phyloP scores from a whole-genome alignment of 352 stramenopile genomes.

The Globisporangium alternatum region DNA sequence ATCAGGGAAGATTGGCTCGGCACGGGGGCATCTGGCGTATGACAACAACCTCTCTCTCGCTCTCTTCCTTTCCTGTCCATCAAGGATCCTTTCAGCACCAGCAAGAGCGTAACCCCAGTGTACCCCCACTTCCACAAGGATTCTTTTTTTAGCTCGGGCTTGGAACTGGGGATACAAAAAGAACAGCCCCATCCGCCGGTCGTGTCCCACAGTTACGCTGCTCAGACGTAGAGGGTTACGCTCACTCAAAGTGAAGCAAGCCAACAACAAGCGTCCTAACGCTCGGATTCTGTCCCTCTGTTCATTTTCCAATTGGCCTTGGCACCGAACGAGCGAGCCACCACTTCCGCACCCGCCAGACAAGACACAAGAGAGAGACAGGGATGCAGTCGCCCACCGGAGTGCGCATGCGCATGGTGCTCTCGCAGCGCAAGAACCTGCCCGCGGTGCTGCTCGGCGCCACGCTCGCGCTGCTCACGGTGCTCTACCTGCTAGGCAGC shows the following conservation, averaged over 20 bases:
- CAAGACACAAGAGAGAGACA: not conserved
- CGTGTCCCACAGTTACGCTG: too few species aligned
- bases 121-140: too few species aligned
- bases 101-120: too few species aligned
- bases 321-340: not conserved
- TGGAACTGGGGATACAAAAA: too few species aligned
- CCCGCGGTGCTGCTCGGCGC: conserved; percentile 44
- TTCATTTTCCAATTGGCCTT: conserved; percentile 11
- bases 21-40: too few species aligned
- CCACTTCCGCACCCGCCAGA: not conserved
- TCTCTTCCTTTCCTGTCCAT: too few species aligned
- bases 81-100: too few species aligned
- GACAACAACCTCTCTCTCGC: too few species aligned
- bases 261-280: not conserved
- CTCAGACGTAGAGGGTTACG: too few species aligned
- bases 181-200: too few species aligned
- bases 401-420: conserved; percentile 65
- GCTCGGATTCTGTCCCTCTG: not conserved
- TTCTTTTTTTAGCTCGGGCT: too few species aligned
- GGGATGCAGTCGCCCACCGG: conserved; percentile 57
- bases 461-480: conserved; percentile 33
- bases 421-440: conserved; percentile 63
- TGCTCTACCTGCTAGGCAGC: conserved; percentile 42
- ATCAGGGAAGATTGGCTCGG: too few species aligned
- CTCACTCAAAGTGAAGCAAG: conserved; percentile 2